Evolutionary conservation across 2,329 filamentous ascomycete genomes (phyloP).

Genomic region (Hypoxylon sp.): DNA sequence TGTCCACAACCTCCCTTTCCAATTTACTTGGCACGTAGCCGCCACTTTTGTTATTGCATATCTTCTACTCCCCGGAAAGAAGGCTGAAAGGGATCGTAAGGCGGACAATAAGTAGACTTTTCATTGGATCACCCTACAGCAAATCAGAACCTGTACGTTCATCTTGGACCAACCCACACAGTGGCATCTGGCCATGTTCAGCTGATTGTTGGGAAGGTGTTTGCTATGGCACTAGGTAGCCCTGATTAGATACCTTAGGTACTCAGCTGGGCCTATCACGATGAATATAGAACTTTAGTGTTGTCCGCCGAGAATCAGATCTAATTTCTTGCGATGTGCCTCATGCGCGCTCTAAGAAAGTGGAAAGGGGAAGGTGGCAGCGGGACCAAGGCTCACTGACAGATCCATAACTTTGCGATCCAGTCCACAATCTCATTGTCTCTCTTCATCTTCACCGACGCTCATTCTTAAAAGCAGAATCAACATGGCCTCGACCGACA

Average conservation of each 20-base stretch:
- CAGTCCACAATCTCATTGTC: neutral
- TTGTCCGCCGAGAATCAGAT: neutral
- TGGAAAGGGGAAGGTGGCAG: neutral
- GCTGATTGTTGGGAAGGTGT: neutral
- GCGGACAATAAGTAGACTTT: neutral
- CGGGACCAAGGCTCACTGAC: neutral
- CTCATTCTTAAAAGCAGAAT: neutral
- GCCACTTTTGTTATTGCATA: neutral
- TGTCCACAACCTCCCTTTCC: neutral
- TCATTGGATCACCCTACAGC: neutral
- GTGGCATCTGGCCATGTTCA: neutral
- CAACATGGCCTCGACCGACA: conserved; percentile 17
- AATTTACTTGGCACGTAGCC: neutral
- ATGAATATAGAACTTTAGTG: neutral
- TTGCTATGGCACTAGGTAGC: neutral
- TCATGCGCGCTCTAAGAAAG: neutral
- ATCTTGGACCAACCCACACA: neutral
- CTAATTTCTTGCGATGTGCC: neutral
- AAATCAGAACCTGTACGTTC: neutral
- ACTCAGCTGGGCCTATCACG: neutral
- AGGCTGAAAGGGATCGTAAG: neutral
- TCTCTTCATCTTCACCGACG: neutral
- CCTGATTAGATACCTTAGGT: neutral
- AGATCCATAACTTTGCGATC: neutral
- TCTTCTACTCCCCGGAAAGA: neutral